Conservation (phyloP, 805 yeast genomes). For the Jamesozyma hellenica region DNA sequence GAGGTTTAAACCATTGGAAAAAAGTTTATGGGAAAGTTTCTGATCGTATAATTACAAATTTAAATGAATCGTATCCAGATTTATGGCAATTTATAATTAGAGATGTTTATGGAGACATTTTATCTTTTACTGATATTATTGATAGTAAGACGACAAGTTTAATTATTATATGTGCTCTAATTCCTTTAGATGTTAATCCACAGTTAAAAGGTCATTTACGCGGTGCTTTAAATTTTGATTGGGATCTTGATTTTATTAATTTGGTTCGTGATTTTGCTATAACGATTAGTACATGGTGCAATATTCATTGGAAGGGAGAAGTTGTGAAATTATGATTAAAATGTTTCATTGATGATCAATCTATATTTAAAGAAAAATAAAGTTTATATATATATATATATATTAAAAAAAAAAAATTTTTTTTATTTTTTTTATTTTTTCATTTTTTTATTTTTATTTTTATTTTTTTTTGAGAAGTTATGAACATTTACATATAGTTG, state of each 20-base stretch:
- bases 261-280: constrained; percentile 54
- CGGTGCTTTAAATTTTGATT: constrained; percentile 75
- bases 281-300: constrained; percentile 62
- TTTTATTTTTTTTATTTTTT: no score
- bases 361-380: no score
- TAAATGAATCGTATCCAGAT: constrained; percentile 72
- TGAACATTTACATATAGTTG: constrained; percentile 18
- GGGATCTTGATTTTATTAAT: constrained; percentile 47
- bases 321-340: constrained; percentile 19
- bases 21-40: constrained; percentile 66
- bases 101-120: constrained; percentile 65
- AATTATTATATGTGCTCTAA: constrained; percentile 62
- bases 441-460: background rate
- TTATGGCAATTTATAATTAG: constrained; percentile 61
- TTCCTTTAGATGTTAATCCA: constrained; percentile 90
- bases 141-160: constrained; percentile 59
- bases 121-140: constrained; percentile 55
- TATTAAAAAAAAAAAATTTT: no score
- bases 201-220: constrained; percentile 80
- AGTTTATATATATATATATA: no score
- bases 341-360: no score
- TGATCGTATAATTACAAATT: constrained; percentile 50
- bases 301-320: constrained; percentile 42
- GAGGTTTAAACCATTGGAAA: constrained; percentile 63
- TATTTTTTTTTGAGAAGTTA: constrained; percentile 3